Percentiles rank a stretch among this genome's conserved stretches.
Evolutionary conservation across 148 eudicot genomes (phyloP).

Genomic region (Linanthus parryae): DNA sequence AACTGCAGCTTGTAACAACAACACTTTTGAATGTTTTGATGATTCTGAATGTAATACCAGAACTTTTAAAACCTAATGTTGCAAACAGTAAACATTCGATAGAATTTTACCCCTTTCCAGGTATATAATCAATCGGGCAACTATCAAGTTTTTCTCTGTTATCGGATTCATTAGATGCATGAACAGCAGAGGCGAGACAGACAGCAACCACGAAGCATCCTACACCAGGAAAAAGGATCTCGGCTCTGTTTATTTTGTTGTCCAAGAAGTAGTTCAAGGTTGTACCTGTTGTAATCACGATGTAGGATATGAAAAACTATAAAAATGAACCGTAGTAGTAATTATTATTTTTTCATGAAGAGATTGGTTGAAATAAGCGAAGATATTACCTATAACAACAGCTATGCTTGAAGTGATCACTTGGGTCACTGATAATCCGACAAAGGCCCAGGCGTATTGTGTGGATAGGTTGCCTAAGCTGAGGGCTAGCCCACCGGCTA

Average conservation of each 20-base stretch:
- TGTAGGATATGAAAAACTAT: no score
- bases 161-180: slow-evolving; percentile 59
- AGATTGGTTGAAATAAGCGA: no score
- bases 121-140: slow-evolving; percentile 17
- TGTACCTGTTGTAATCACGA: slow-evolving; percentile 52
- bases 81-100: no score
- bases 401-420: slow-evolving; percentile 74
- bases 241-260: slow-evolving; percentile 71
- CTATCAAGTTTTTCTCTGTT: slow-evolving; percentile 46
- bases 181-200: slow-evolving; percentile 63
- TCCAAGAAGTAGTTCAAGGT: slow-evolving; percentile 84
- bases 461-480: slow-evolving; percentile 77
- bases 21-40: no score
- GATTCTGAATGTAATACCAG: no score
- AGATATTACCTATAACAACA: slow-evolving; percentile 62
- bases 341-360: no score
- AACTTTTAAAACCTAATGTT: no score
- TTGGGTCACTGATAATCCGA: slow-evolving; percentile 69
- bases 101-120: slow-evolving; percentile 32
- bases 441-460: slow-evolving; percentile 90
- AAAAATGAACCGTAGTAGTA: no score
- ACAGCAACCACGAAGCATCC: slow-evolving; percentile 82
- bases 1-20: no score
- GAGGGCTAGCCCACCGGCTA: slow-evolving; percentile 80
- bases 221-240: slow-evolving; percentile 83